Percentiles rank a stretch among this genome's conserved stretches.
These are phyloP conservation scores for Rhypophila decipiens DNA, from an alignment of 495 filamentous ascomycete species.

Conservation along the genomic window DNA sequence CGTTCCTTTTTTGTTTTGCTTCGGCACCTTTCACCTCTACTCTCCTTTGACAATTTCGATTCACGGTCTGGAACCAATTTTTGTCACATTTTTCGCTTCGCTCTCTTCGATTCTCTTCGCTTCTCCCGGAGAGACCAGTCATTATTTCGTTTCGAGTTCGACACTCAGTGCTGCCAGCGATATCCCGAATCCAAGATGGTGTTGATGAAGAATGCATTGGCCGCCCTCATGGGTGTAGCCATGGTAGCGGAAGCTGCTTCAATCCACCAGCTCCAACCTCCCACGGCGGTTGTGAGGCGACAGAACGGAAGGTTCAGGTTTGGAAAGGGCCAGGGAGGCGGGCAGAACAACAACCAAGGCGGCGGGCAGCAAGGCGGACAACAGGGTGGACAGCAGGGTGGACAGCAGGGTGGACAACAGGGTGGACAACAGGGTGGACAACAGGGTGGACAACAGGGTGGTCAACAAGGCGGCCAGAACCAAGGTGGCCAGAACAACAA, in stretches of 20 bases:
- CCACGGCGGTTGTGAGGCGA: constrained; percentile 11
- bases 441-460: not conserved
- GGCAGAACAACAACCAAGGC: constrained; percentile 12
- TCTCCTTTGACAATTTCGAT: constrained; percentile 32
- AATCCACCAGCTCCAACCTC: constrained; percentile 25
- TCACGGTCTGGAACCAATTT: constrained; percentile 45
- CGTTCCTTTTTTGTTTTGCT: constrained; percentile 41
- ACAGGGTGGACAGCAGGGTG: not conserved
- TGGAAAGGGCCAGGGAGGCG: constrained; percentile 9
- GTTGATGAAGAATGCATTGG: constrained; percentile 39
- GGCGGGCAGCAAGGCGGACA: not conserved
- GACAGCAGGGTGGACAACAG: not conserved
- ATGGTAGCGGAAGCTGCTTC: constrained; percentile 34
- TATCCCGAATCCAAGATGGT: constrained; percentile 28
- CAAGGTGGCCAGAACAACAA: constrained; percentile 11
- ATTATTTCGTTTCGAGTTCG: not conserved
- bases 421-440: not conserved
- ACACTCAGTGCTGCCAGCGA: not conserved
- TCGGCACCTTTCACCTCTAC: constrained; percentile 34
- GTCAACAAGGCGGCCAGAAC: constrained; percentile 4
- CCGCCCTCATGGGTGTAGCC: constrained; percentile 37
- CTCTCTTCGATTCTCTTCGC: constrained; percentile 10
- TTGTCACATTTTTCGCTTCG: constrained; percentile 17
- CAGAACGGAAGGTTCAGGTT: constrained; percentile 14
- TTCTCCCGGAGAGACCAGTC: constrained; percentile 8